Evolutionary conservation across 768 basidiomycete genomes (phyloP).

Genomic region (Mycena vulgaris): DNA sequence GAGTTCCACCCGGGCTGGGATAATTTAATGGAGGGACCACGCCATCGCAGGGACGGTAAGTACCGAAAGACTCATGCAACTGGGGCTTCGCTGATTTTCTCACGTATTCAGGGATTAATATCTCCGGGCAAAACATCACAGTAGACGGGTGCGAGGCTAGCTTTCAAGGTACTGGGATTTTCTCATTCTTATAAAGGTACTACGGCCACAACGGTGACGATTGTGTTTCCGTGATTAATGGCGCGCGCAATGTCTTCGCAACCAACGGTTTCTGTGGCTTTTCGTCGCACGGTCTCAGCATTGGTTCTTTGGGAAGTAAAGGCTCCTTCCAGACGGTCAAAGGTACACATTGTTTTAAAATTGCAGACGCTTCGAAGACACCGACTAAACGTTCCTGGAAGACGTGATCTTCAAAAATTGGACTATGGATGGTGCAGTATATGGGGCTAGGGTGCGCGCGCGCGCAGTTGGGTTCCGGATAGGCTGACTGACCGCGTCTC

Average conservation of each 20-base stretch:
- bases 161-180: background rate
- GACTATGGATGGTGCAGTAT: background rate
- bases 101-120: constrained; percentile 49
- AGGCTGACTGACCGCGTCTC: constrained; percentile 32
- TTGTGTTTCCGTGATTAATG: constrained; percentile 64
- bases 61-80: background rate
- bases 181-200: constrained; percentile 43
- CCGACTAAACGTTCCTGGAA: too few species aligned
- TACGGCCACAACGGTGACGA: constrained; percentile 66
- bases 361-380: too few species aligned
- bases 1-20: too few species aligned
- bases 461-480: constrained; percentile 2
- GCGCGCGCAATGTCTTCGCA: constrained; percentile 61
- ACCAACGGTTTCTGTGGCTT: constrained; percentile 63
- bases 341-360: constrained; percentile 40
- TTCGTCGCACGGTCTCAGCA: constrained; percentile 64
- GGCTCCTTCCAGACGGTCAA: constrained; percentile 58
- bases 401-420: background rate
- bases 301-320: constrained; percentile 61
- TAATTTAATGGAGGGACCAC: background rate
- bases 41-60: constrained; percentile 44
- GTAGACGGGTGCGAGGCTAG: constrained; percentile 51
- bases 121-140: constrained; percentile 57
- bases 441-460: constrained; percentile 54
- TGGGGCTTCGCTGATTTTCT: background rate